These are phyloP conservation scores for Monosporascus sp. DNA, from an alignment of 2,329 filamentous ascomycete genomes.

Conservation along the genomic window DNA sequence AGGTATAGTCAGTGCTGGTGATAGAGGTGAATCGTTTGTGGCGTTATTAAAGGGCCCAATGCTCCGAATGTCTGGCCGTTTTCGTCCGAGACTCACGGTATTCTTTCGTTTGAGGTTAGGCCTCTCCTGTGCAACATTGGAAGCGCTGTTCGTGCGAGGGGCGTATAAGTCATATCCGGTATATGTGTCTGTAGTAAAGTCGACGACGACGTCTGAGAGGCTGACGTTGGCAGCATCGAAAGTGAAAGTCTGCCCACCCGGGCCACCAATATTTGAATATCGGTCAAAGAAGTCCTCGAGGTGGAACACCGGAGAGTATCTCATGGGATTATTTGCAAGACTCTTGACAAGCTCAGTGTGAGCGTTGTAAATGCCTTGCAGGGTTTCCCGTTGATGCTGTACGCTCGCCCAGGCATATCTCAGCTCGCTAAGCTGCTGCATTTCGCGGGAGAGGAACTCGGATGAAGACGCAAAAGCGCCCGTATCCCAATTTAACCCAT, in stretches of 20 bases:
- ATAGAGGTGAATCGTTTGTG: constrained; percentile 18
- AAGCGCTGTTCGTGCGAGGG: constrained; percentile 27
- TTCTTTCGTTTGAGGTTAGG: constrained; percentile 47
- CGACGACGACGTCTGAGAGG: constrained; percentile 61
- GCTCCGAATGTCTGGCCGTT: constrained; percentile 35
- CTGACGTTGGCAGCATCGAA: constrained; percentile 74
- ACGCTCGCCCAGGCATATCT: constrained; percentile 72
- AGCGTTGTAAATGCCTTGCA: constrained; percentile 73
- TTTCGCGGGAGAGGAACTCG: constrained; percentile 71
- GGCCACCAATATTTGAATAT: constrained; percentile 56
- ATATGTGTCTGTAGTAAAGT: constrained; percentile 55
- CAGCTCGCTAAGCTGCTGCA: constrained; percentile 74
- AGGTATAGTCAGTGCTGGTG: constrained; percentile 26
- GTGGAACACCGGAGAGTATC: constrained; percentile 75
- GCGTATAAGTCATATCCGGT: constrained; percentile 44
- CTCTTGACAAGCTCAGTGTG: constrained; percentile 76
- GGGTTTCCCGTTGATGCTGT: constrained; percentile 73
- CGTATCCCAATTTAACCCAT: constrained; percentile 44
- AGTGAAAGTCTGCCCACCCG: constrained; percentile 53
- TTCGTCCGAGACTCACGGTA: constrained; percentile 32
- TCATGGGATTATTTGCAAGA: constrained; percentile 61
- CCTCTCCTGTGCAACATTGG: constrained; percentile 24
- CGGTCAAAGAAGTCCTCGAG: constrained; percentile 85
- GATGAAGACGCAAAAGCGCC: constrained; percentile 59
- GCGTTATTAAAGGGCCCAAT: constrained; percentile 31